Base-by-base conservation (phyloP, 768 basidiomycete genomes). In the Dioszegia crocea region DNA sequence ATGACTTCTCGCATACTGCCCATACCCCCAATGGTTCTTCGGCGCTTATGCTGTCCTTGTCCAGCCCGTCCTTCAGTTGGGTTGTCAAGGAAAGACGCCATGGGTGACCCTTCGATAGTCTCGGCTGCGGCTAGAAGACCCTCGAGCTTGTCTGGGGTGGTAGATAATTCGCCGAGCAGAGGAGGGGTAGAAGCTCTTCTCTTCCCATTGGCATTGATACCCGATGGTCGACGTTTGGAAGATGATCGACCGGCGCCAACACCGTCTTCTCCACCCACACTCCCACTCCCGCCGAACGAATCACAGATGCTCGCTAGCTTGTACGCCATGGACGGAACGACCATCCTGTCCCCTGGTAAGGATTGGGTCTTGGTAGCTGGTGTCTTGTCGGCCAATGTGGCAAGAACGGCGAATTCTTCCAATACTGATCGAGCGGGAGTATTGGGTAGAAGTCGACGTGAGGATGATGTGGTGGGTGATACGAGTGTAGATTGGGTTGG, bases 371-470 rank as follows among this genome's bases (percentile, higher is more conserved):
- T 59, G 5, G 48, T 40, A 1, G 45, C 56, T 9, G 70, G 70
- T 0, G 67, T 72, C 48, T 72, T 68, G 19, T 72, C 70, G 9
- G 67, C 64, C 26, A 65, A 41, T n/a, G 70, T 65, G 17, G 67
- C 70, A 19, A 72, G 60, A 23, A 69, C 70, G 12, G 70, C 70
- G 30, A 72, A 72, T 47, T 72, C 70, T 21, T 72, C 70, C 8
- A 72, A 46, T 31, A 72, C 67, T 4, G 67, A 69, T 31, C 70
- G 56, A 31, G 70, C 70, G 3, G 70, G 70, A 4, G 70, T 72
- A 30, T 65, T 62, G 27, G 67, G 70, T 31, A 67, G 45, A 16
- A 61, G 45, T 14, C 44, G 53, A 17, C 64, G 49, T 14, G 60
- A 51, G 4, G 66, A 64, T 31, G 61, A 62, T 1, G 70, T 68